Base-by-base conservation (phyloP, 495 filamentous ascomycete genomes). In the Corynascus novoguineensis region DNA sequence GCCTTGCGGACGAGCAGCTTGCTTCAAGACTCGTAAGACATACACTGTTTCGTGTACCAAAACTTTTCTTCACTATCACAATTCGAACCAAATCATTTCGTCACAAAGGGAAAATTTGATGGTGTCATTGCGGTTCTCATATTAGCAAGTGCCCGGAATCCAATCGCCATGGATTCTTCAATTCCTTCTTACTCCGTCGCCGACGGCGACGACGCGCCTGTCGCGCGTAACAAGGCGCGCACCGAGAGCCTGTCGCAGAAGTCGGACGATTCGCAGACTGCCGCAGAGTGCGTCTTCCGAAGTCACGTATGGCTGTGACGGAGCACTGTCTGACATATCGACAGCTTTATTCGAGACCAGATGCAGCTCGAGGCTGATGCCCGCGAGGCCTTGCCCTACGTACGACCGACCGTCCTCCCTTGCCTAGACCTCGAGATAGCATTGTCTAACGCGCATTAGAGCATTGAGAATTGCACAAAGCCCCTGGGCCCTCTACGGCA, bases 331-430 rank as follows among this genome's bases (percentile, higher is more conserved):
- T 53, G 45, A n/a, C 41, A 17, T 24, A 12, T 28, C 19, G 25
- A 21, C 55, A 92, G 88, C 40, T 98, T 90, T 70, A 92, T 97
- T 64, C 82, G 88, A 60, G 85, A 83, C 53, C 93, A 99, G 64
- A 86, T 96, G 57, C 83, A 84, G 52, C 85, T 99, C 53, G 93
- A 99, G 73, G 86, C 85, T 21, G 93, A 99, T 72, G 93, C 93
- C 37, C 90, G 93, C 50, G 92, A 97, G 75, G 83, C 86, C 58
- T 81, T 99, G 28, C 95, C 95, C 60, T 99, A 95, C 73, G 88
- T 92, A 69, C 42, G 69, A 55, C 31, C 24, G n/a, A n/a, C 17
- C 21, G 27, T 22, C 35, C n/a, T n/a, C n/a, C n/a, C n/a, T n/a
- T n/a, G n/a, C n/a, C n/a, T n/a, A n/a, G n/a, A n/a, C n/a, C n/a